Base-by-base conservation (phyloP, 805 yeast genomes). In the Candida insectorum region DNA sequence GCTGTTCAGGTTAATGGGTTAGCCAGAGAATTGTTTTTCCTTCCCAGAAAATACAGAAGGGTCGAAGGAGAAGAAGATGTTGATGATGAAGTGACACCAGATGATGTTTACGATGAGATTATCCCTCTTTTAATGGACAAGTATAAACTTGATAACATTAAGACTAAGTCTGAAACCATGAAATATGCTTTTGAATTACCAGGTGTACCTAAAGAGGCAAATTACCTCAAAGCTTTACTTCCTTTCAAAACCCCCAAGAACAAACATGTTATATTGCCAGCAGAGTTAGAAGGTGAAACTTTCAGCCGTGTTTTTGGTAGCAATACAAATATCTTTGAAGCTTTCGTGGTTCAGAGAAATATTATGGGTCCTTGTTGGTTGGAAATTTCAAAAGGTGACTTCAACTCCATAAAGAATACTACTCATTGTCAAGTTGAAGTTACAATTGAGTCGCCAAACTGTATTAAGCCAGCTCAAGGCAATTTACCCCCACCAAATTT, bases 291-390 rank as follows among this genome's bases (percentile, higher is more conserved):
- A 42, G 95, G 96, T 41, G 79, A 76, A 28, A 84, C 94, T 0
- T 88, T 85, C 52, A 62, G 70, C 7, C 82, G 76, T 37, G 85
- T 87, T 2, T 87, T 88, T 62, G 97, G 97, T 31, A 69, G 85
- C 3, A 75, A 69, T 39, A 58, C 93, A 3, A 71, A 72, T 35
- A 65, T 85, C 16, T 88, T 93, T 55, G 98, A 93, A 63, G 71
- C 85, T 9, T 87, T 93, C 58, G 93, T 87, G 8, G 49, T 89
- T 16, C 86, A 81, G 55, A 71, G 85, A 47, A 80, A 82, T 46
- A 71, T 93, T 28, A 89, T 87, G 96, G 98, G 98, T 7, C 98
- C 98, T 3, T 88, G 97, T 56, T 93, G 98, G 98, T 65, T 93
- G 33, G 83, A 83, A 30, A 69, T 93, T 33, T 65, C 71, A 26